Evolutionary conservation across 148 eudicot species (phyloP).

Genomic region (Suaeda aralocaspica): DNA sequence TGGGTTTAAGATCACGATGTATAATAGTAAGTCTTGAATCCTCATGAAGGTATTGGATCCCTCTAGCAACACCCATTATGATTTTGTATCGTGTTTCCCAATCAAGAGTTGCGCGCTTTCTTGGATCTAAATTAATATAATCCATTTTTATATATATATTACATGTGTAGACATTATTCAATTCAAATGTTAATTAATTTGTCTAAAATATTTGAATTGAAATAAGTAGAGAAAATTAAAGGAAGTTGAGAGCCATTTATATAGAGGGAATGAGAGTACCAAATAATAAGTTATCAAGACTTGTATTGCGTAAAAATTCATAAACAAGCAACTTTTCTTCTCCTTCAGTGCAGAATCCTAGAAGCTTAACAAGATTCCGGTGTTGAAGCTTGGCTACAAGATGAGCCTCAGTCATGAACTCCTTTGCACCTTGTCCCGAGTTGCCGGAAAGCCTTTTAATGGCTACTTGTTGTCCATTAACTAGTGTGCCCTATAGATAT

Average conservation of each 20-base stretch:
- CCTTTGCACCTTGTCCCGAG: constrained; percentile 58
- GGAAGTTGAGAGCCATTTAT: neutral
- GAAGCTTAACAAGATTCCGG: constrained; percentile 66
- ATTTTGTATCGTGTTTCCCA: constrained; percentile 53
- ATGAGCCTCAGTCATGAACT: constrained; percentile 67
- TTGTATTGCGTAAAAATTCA: constrained; percentile 59
- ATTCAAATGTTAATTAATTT: neutral
- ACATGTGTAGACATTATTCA: neutral
- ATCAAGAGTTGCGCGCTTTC: constrained; percentile 23
- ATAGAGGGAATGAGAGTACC: constrained; percentile 38
- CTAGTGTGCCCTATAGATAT: constrained; percentile 38
- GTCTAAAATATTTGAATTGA: too few relatives aligned
- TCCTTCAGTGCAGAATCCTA: constrained; percentile 68
- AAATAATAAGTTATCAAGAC: constrained; percentile 58
- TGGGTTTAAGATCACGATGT: constrained; percentile 65
- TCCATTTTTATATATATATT: neutral
- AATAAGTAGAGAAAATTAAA: neutral
- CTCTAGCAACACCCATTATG: constrained; percentile 59
- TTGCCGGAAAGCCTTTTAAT: constrained; percentile 58
- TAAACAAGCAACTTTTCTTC: constrained; percentile 77
- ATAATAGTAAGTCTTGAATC: constrained; percentile 46
- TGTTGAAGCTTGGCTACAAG: constrained; percentile 67
- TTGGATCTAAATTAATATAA: constrained; percentile 34
- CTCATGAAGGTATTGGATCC: constrained; percentile 58
- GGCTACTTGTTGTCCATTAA: constrained; percentile 44